phyloP scores from a whole-genome alignment of 768 basidiomycete species.

The Mycena polygramma region DNA sequence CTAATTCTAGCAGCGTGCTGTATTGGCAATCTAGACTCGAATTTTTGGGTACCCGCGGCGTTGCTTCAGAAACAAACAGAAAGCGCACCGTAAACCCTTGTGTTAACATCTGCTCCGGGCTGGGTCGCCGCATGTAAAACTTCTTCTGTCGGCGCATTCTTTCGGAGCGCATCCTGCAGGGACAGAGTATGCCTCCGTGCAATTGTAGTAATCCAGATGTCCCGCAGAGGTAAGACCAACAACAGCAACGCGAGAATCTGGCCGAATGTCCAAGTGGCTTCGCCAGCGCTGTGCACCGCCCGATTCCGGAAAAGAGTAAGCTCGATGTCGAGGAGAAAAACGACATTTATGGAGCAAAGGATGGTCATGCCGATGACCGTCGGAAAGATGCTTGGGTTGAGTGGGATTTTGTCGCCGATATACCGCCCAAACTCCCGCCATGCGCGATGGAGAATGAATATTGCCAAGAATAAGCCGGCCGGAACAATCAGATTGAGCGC shows the following conservation, averaged over 20 bases:
- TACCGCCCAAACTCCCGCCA: not conserved
- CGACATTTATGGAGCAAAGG: conserved; percentile 17
- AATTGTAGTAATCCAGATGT: conserved; percentile 13
- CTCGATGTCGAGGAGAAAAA: conserved; percentile 18
- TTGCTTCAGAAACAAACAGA: too few species aligned
- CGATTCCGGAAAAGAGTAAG: conserved; percentile 5
- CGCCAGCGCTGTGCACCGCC: not conserved
- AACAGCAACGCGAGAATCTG: conserved; percentile 15
- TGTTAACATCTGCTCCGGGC: too few species aligned
- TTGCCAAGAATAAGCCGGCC: not conserved
- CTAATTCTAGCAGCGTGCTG: too few species aligned
- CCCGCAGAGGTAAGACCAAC: conserved; percentile 18
- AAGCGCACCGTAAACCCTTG: too few species aligned
- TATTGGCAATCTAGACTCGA: too few species aligned
- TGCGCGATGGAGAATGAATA: not conserved
- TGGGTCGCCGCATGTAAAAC: too few species aligned
- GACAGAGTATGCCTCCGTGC: too few species aligned
- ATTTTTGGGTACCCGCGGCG: too few species aligned
- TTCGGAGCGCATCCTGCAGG: too few species aligned
- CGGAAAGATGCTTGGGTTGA: not conserved
- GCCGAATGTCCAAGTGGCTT: conserved; percentile 4
- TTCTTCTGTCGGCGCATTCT: too few species aligned
- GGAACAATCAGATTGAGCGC: not conserved
- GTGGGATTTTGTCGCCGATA: too few species aligned
- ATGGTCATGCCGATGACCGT: conserved; percentile 1